Evolutionary conservation across 805 yeast genomes (phyloP), one percentile per base, ranked within the genome.

Genomic region (Suhomyces prunicola): DNA sequence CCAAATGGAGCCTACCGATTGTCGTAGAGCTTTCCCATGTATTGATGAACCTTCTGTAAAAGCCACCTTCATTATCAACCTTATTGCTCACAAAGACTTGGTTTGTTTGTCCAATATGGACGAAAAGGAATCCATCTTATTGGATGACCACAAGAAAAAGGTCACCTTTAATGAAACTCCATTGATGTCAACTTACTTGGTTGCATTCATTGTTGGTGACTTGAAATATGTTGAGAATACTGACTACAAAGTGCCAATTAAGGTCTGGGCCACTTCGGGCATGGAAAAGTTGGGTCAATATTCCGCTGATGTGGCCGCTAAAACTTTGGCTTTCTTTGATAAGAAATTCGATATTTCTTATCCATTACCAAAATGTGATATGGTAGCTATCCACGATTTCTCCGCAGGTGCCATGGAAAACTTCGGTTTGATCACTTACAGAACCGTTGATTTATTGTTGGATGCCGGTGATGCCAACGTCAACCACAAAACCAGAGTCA

Each of bases 351-450:
- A 84, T 53, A 86, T 88, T 58, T 81, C 86, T 54, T 88, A 88
- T 67, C 89, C 88, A 31, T 77, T 88, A 63, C 94, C 94, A 49
- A 88, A 88, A 71, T 80, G 86, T 74, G 94, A 88, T 67, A 81
- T 86, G 74, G 88, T 88, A 52, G 93, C 92, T 22, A 86, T 87
- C 57, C 93, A 87, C 63, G 94, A 87, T 70, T 88, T 88, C 69
- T 77, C 88, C 35, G 91, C 91, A 19, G 94, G 94, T 62, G 96
- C 96, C 47, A 88, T 88, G 96, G 96, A 88, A 72, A 88, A 88
- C 70, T 87, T 87, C 79, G 91, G 91, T 53, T 77, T 87, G 63
- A 81, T 88, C 61, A 88, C 94, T 23, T 88, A 86, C 72, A 81
- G 94, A 71, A 86, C 88, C 46, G 87, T 85, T 44, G 93, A 87